phyloP scores from a whole-genome alignment of 768 basidiomycete genomes.

The Rhodosporidiobolus odoratus region DNA sequence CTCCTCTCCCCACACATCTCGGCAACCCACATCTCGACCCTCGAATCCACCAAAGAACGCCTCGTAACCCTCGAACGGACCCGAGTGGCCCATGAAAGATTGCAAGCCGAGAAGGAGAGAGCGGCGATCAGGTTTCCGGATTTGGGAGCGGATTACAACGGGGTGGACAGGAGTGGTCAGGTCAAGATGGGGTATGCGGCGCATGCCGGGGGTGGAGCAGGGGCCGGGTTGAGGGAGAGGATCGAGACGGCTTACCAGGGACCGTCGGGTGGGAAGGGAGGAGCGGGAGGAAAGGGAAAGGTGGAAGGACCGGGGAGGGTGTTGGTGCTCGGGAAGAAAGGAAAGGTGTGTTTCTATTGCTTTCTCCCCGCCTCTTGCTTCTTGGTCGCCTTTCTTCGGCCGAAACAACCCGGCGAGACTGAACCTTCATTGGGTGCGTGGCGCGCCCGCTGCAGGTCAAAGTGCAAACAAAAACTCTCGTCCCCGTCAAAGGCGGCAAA shows the following conservation, averaged over 20 bases:
- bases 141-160: constrained; percentile 1
- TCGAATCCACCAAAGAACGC: neutral
- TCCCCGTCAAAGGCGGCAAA: neutral
- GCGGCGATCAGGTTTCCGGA: constrained; percentile 25
- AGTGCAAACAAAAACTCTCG: constrained; percentile 14
- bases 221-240: neutral
- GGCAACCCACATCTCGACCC: constrained; percentile 5
- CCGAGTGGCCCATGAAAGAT: neutral
- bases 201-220: constrained; percentile 22
- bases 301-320: constrained; percentile 12
- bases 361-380: neutral
- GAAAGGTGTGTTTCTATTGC: constrained; percentile 2
- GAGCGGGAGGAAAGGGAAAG: neutral
- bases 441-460: constrained; percentile 14
- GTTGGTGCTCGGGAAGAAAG: constrained; percentile 27
- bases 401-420: no score
- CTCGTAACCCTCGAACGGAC: constrained; percentile 9
- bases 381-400: neutral
- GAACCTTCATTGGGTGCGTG: no score
- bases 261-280: neutral
- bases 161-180: neutral
- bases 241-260: constrained; percentile 14
- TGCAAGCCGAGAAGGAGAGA: constrained; percentile 12
- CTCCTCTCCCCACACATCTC: constrained; percentile 3
- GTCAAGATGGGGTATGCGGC: constrained; percentile 15